These are phyloP conservation scores for Circinella minor DNA, from an alignment of 371 early-diverging fungal species.

Conservation along the genomic window DNA sequence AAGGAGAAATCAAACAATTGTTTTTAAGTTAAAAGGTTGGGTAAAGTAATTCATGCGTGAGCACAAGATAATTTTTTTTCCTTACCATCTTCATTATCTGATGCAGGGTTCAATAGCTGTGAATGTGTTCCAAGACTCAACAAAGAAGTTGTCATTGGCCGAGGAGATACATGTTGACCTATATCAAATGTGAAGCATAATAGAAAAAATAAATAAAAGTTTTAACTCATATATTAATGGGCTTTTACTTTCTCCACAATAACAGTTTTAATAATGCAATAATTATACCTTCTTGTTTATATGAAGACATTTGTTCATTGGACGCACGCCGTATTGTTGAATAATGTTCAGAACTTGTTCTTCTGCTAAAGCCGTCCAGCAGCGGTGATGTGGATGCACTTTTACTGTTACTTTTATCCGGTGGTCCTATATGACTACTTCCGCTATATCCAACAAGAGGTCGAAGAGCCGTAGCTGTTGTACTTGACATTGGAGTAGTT, in stretches of 20 bases:
- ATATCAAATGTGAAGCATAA: neutral
- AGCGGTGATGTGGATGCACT: conserved; percentile 2
- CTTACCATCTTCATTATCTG: conserved; percentile 1
- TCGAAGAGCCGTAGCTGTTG: neutral
- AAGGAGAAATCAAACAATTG: no score
- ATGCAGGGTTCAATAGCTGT: conserved; percentile 8
- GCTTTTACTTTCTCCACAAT: no score
- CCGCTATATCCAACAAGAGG: conserved; percentile 1
- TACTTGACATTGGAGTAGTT: no score
- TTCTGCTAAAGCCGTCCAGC: conserved; percentile 2
- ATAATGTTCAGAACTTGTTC: neutral
- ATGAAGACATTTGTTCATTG: neutral
- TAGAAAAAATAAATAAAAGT: neutral
- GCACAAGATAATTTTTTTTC: no score
- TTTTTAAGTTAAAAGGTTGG: neutral
- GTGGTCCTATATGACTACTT: neutral
- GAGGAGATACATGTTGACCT: neutral
- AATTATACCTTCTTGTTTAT: neutral
- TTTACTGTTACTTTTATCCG: conserved; percentile 1
- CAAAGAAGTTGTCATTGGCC: neutral
- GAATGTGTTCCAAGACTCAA: conserved; percentile 9
- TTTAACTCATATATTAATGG: neutral
- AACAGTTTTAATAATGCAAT: no score
- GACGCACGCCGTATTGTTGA: neutral
- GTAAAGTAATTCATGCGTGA: no score